Conservation (phyloP, 2,329 filamentous ascomycete genomes). For the Clonostachys byssicola region DNA sequence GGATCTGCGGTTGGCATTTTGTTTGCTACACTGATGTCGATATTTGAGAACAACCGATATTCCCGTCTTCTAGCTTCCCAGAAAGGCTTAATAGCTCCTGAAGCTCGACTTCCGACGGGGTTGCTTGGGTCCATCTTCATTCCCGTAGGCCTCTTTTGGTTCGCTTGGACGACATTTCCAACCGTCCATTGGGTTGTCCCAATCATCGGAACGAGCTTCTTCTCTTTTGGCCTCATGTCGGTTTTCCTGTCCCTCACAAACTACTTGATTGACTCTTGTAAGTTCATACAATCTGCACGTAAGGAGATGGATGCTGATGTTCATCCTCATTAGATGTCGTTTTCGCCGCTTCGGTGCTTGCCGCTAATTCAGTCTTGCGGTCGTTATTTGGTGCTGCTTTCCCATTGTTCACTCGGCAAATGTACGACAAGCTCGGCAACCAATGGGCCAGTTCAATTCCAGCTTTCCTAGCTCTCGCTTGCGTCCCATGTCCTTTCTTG, state of each 20-base stretch:
- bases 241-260: constrained; percentile 56
- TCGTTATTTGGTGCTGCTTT: constrained; percentile 64
- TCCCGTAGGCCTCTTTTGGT: constrained; percentile 54
- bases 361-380: constrained; percentile 63
- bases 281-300: too few species aligned
- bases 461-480: constrained; percentile 61
- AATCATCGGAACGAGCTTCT: constrained; percentile 24
- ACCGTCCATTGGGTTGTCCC: constrained; percentile 48
- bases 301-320: too few species aligned
- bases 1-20: constrained; percentile 57
- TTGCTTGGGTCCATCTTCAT: constrained; percentile 50
- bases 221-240: constrained; percentile 52
- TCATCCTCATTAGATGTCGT: constrained; percentile 42
- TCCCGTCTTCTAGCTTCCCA: background rate
- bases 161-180: constrained; percentile 53
- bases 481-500: constrained; percentile 53
- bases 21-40: constrained; percentile 40
- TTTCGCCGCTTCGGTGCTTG: constrained; percentile 65
- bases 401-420: constrained; percentile 57
- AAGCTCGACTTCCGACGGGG: constrained; percentile 48
- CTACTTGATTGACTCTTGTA: constrained; percentile 55
- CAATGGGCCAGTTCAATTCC: constrained; percentile 69
- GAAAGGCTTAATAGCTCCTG: constrained; percentile 25
- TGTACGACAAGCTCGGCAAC: constrained; percentile 51
- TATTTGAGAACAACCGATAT: constrained; percentile 31